Conservation (phyloP, 805 yeast genomes). For the Schizosaccharomyces pombe region DNA sequence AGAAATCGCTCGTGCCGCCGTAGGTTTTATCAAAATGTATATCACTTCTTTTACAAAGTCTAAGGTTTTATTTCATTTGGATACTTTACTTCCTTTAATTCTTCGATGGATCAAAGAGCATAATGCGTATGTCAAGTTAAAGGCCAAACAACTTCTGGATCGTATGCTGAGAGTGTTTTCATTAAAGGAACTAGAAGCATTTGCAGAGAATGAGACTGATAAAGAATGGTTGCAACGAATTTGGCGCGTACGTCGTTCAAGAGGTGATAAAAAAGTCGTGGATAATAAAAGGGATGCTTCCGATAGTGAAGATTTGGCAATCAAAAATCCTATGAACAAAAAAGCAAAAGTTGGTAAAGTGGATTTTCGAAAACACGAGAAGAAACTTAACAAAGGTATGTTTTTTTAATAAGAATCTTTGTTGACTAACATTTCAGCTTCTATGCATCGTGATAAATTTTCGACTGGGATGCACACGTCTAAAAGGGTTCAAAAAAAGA, state of each 20-base stretch:
- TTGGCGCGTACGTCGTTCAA: slow-evolving; percentile 52
- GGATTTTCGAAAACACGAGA: too few relatives aligned
- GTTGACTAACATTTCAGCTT: too few relatives aligned
- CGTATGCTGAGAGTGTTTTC: slow-evolving; percentile 79
- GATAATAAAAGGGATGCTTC: slow-evolving; percentile 29
- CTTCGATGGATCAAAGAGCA: slow-evolving; percentile 91
- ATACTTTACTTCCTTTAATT: slow-evolving; percentile 42
- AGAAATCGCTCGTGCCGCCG: slow-evolving; percentile 81
- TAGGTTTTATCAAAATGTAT: slow-evolving; percentile 84
- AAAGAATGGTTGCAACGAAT: slow-evolving; percentile 21
- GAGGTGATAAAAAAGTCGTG: slow-evolving; percentile 67
- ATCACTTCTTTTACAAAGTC: slow-evolving; percentile 65
- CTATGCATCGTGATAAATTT: too few relatives aligned
- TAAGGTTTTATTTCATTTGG: slow-evolving; percentile 39
- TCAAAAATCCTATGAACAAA: not conserved
- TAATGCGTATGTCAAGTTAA: slow-evolving; percentile 80
- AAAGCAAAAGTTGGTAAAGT: too few relatives aligned
- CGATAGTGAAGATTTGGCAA: not conserved
- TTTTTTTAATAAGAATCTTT: too few relatives aligned
- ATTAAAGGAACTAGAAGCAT: slow-evolving; percentile 49
- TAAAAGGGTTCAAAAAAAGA: too few relatives aligned
- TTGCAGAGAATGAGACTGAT: slow-evolving; percentile 69
- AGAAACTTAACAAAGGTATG: too few relatives aligned
- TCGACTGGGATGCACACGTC: too few relatives aligned
- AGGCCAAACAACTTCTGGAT: slow-evolving; percentile 81